Conservation (phyloP, 768 basidiomycete species). For the Mycena indigotica region DNA sequence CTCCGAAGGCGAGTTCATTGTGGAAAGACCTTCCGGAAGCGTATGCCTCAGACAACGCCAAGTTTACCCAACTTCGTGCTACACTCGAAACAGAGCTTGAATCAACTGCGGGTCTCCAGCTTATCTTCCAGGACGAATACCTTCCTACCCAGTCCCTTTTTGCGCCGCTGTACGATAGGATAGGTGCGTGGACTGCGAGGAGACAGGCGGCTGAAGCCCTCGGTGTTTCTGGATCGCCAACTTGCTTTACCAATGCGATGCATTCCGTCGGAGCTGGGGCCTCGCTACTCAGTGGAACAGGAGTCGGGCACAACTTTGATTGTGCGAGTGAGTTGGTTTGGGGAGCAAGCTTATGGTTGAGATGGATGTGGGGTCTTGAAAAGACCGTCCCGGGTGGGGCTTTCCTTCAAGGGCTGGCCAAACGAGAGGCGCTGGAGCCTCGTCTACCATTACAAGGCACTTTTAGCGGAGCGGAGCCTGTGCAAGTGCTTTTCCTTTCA, state of each 20-base stretch:
- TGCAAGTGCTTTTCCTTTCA: slow-evolving; percentile 21
- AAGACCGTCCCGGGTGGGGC: neutral
- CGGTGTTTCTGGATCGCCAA: slow-evolving; percentile 7
- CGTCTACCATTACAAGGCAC: neutral
- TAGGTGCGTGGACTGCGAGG: slow-evolving; percentile 13
- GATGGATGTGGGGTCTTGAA: slow-evolving; percentile 24
- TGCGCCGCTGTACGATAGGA: slow-evolving; percentile 19
- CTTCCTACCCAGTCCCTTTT: slow-evolving; percentile 14
- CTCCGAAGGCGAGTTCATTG: neutral
- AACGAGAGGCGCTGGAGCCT: neutral
- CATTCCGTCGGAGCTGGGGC: slow-evolving; percentile 25
- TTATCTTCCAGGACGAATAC: slow-evolving; percentile 17
- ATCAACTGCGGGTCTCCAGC: slow-evolving; percentile 11
- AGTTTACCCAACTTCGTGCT: neutral
- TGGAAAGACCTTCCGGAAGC: slow-evolving; percentile 2
- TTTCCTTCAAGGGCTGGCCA: neutral
- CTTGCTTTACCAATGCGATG: slow-evolving; percentile 17
- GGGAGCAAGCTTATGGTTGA: slow-evolving; percentile 20
- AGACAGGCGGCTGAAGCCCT: slow-evolving; percentile 15
- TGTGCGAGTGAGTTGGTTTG: slow-evolving; percentile 25
- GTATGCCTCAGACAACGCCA: neutral
- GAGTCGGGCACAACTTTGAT: slow-evolving; percentile 3
- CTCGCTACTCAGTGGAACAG: slow-evolving; percentile 20
- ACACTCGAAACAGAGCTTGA: slow-evolving; percentile 1
- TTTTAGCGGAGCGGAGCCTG: neutral